Evolutionary conservation across 2,329 filamentous ascomycete genomes (phyloP).

Genomic region (Colletotrichum sp.): DNA sequence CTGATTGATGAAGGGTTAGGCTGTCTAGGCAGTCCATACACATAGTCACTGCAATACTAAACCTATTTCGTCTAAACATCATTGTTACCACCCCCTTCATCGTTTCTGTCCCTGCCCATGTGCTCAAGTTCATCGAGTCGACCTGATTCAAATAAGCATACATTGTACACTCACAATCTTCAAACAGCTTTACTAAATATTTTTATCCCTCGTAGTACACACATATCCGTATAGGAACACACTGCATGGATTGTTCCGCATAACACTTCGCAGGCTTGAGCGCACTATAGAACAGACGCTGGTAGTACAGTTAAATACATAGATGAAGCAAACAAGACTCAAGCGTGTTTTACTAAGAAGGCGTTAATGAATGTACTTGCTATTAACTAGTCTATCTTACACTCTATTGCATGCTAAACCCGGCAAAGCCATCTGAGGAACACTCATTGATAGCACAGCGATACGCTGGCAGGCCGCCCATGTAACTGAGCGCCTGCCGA

Average conservation of each 20-base stretch:
- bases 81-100: background rate
- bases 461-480: slow-evolving; percentile 26
- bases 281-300: background rate
- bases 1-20: background rate
- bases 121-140: background rate
- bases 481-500: slow-evolving; percentile 37
- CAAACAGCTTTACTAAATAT: background rate
- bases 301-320: background rate
- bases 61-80: background rate
- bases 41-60: background rate
- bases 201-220: background rate
- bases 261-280: background rate
- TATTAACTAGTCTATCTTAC: background rate
- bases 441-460: background rate
- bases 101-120: background rate
- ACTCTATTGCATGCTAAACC: background rate
- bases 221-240: background rate
- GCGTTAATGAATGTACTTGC: background rate
- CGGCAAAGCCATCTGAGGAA: background rate
- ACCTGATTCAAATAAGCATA: background rate
- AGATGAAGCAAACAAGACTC: background rate
- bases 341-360: background rate
- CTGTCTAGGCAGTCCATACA: background rate
- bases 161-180: background rate
- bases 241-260: background rate